Evolutionary conservation across 345 rosid species (phyloP).

Genomic region (Mercurialis annua): DNA sequence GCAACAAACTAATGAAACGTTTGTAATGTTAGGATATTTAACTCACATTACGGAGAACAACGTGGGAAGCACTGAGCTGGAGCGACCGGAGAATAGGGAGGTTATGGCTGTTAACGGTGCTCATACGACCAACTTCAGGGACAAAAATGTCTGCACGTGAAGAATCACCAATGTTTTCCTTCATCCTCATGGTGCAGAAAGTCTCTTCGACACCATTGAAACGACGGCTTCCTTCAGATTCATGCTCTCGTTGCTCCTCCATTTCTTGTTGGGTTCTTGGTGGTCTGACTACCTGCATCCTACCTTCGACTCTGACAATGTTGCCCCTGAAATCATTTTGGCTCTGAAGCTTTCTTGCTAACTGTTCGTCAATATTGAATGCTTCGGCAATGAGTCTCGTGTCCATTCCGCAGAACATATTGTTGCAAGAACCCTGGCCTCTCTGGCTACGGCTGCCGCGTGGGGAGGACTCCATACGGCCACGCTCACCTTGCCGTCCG

Average conservation of each 20-base stretch:
- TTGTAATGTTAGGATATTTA: too few species aligned
- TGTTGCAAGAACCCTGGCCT: constrained; percentile 35
- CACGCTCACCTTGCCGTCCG: background rate
- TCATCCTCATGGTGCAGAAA: constrained; percentile 54
- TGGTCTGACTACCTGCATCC: constrained; percentile 38
- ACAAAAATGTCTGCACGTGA: constrained; percentile 55
- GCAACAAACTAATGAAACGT: too few species aligned
- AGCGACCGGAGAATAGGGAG: constrained; percentile 55
- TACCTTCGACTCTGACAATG: constrained; percentile 52
- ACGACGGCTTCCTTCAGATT: constrained; percentile 7
- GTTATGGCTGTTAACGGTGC: constrained; percentile 49
- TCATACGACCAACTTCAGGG: constrained; percentile 52
- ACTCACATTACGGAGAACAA: constrained; percentile 35
- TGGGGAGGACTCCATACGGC: constrained; percentile 1
- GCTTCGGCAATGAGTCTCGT: constrained; percentile 50
- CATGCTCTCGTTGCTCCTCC: constrained; percentile 21
- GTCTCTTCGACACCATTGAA: constrained; percentile 78
- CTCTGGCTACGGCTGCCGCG: constrained; percentile 21
- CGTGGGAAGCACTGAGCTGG: constrained; percentile 58
- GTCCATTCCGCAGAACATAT: constrained; percentile 55
- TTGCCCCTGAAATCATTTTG: constrained; percentile 46
- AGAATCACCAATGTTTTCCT: constrained; percentile 61
- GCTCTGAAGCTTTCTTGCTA: constrained; percentile 46
- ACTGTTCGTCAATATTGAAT: constrained; percentile 42
- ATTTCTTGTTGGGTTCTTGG: constrained; percentile 21